Conservation (phyloP, 139 green algal species). For the Micractinium conductrix region DNA sequence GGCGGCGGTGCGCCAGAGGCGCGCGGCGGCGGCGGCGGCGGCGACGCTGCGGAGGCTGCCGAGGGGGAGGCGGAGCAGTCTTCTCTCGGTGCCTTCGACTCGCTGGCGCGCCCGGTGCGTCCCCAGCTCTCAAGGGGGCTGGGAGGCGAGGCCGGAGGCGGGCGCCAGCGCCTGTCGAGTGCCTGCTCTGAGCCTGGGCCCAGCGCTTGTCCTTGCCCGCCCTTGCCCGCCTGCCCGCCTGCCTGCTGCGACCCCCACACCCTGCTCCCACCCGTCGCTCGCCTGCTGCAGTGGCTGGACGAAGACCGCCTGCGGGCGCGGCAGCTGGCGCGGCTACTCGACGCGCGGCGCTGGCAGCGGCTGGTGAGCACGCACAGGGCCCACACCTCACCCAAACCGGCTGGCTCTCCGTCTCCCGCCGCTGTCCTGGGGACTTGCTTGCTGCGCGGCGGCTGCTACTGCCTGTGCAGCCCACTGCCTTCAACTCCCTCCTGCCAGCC, state of each 20-base stretch:
- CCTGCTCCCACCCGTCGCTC: not conserved
- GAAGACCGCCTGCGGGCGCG: not conserved
- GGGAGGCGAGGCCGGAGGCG: not conserved
- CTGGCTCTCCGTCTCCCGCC: too few relatives aligned
- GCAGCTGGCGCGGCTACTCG: constrained; percentile 9
- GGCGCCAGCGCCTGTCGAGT: not conserved
- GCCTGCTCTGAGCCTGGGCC: too few relatives aligned
- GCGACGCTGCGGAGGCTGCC: not conserved
- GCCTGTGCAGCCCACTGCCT: too few relatives aligned
- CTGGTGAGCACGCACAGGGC: too few relatives aligned
- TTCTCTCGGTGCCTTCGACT: not conserved
- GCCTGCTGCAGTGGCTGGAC: not conserved
- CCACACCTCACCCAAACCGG: too few relatives aligned
- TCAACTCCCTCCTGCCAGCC: too few relatives aligned
- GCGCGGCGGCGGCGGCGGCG: not conserved
- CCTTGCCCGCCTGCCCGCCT: not conserved
- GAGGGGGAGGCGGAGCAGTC: not conserved
- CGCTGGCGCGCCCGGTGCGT: not conserved
- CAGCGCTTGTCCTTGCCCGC: too few relatives aligned
- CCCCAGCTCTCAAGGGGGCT: not conserved
- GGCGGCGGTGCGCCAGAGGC: not conserved
- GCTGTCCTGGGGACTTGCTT: not conserved
- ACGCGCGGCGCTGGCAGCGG: constrained; percentile 10
- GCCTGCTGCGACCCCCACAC: not conserved
- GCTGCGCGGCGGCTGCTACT: too few relatives aligned